Evolutionary conservation across 2,329 filamentous ascomycete species (phyloP).

Genomic region (Periconia sp.): DNA sequence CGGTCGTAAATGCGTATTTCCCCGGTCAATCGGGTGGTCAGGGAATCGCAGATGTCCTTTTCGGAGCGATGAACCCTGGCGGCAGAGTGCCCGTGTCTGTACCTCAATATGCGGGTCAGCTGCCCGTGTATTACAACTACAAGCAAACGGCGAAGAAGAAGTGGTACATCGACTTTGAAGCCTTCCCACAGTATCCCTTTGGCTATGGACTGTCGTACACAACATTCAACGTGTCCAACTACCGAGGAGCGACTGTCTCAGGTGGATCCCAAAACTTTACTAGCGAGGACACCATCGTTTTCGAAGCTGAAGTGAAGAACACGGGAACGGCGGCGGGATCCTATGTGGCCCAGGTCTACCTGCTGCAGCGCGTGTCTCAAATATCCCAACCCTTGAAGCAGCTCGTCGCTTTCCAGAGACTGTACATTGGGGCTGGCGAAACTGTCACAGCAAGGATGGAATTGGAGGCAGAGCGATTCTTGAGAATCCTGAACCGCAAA

Average conservation of each 20-base stretch:
- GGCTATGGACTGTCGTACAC: conserved; percentile 70
- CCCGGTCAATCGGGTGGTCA: conserved; percentile 77
- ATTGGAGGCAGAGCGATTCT: conserved; percentile 51
- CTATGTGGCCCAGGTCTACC: conserved; percentile 52
- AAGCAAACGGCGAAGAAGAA: conserved; percentile 64
- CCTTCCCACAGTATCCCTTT: conserved; percentile 63
- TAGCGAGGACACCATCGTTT: conserved; percentile 39
- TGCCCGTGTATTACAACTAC: conserved; percentile 71
- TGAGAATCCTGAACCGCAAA: conserved; percentile 50
- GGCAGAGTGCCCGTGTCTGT: conserved; percentile 74
- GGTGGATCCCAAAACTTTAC: conserved; percentile 27
- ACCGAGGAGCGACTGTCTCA: conserved; percentile 23
- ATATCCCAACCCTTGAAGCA: conserved; percentile 53
- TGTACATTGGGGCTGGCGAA: conserved; percentile 47
- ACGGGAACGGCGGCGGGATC: conserved; percentile 42
- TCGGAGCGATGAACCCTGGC: conserved; percentile 72
- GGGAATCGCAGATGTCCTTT: conserved; percentile 74
- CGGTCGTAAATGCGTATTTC: conserved; percentile 50
- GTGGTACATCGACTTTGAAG: conserved; percentile 58
- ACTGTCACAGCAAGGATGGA: conserved; percentile 39
- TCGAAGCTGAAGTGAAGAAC: conserved; percentile 45
- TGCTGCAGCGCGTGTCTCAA: conserved; percentile 47
- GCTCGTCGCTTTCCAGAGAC: conserved; percentile 51
- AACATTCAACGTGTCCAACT: conserved; percentile 54
- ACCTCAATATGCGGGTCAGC: conserved; percentile 62